phyloP scores from a whole-genome alignment of 306 rosid genomes.

The Prunus mira region DNA sequence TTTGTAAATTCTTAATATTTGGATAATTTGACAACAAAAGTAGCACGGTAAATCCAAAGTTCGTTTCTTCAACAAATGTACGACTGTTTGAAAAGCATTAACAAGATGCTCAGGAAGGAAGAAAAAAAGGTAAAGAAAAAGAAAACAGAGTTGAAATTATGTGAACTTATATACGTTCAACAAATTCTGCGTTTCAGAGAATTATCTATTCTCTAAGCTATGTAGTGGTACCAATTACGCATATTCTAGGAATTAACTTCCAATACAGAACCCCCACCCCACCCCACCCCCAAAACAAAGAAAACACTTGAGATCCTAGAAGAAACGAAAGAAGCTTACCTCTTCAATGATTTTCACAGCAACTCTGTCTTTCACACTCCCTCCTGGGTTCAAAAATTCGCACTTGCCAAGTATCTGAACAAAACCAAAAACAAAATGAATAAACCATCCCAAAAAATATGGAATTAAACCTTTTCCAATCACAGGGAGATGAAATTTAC shows the following conservation, averaged over 20 bases:
- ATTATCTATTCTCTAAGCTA: neutral
- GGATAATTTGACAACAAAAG: neutral
- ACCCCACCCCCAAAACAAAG: too few species aligned
- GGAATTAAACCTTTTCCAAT: neutral
- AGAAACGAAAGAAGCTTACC: conserved; percentile 34
- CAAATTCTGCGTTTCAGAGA: neutral
- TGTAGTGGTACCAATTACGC: neutral
- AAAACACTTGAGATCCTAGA: neutral
- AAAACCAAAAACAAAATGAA: neutral
- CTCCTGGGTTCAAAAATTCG: conserved; percentile 95
- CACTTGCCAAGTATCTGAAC: conserved; percentile 83
- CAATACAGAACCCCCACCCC: too few species aligned
- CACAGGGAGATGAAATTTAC: neutral
- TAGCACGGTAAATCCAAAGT: neutral
- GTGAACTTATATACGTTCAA: neutral
- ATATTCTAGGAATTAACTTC: neutral
- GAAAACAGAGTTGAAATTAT: neutral
- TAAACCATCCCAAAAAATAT: neutral
- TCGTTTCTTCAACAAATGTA: neutral
- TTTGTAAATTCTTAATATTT: neutral
- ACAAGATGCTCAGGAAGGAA: neutral
- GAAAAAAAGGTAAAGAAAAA: too few species aligned
- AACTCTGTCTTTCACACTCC: conserved; percentile 93
- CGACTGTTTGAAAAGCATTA: neutral
- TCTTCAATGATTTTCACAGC: conserved; percentile 80